phyloP scores from a whole-genome alignment of 768 basidiomycete species.

The Amyloporia xantha region DNA sequence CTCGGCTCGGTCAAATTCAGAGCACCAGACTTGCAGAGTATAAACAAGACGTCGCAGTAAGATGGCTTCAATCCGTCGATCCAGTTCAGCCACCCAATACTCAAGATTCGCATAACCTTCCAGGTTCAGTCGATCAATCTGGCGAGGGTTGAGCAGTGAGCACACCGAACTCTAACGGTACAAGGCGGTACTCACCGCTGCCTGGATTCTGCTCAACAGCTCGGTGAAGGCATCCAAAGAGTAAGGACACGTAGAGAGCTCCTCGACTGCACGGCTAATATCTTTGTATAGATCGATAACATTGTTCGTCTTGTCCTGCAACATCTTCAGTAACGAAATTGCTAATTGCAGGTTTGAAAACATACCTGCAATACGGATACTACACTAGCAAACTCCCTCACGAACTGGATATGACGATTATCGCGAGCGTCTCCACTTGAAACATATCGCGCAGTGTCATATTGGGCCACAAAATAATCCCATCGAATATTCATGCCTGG shows the following conservation, averaged over 20 bases:
- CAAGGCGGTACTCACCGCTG: conserved; percentile 49
- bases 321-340: too few relatives aligned
- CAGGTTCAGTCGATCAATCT: conserved; percentile 92
- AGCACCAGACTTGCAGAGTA: conserved; percentile 82
- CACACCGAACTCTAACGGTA: not conserved
- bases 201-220: conserved; percentile 73
- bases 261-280: conserved; percentile 77
- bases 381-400: conserved; percentile 90
- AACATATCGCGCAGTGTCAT: conserved; percentile 74
- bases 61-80: conserved; percentile 75
- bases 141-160: not conserved
- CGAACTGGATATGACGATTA: conserved; percentile 87
- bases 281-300: conserved; percentile 90
- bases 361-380: conserved; percentile 83
- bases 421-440: conserved; percentile 72
- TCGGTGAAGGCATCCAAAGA: conserved; percentile 76
- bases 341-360: too few relatives aligned
- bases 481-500: conserved; percentile 94
- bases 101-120: conserved; percentile 84
- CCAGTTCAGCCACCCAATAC: conserved; percentile 48
- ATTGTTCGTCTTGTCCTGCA: conserved; percentile 87
- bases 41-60: conserved; percentile 67
- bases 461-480: conserved; percentile 96
- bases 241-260: conserved; percentile 83
- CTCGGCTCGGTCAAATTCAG: conserved; percentile 74